Conservation (phyloP, 495 filamentous ascomycete species). For the Xylaria grammica region DNA sequence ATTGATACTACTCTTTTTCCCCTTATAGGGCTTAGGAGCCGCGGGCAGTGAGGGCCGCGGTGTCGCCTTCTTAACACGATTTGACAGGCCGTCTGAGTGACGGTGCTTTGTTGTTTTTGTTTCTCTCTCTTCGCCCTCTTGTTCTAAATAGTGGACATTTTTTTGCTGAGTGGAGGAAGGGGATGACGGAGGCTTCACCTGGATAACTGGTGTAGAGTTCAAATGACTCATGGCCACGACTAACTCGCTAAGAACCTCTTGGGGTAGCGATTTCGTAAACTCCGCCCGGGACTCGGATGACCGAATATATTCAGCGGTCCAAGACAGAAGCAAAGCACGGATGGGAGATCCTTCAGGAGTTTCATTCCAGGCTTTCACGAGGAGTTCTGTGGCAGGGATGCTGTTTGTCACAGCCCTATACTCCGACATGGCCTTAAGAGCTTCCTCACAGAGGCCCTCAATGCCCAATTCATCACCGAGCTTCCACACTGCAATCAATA, state of each 20-base stretch:
- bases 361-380: slow-evolving; percentile 60
- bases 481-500: slow-evolving; percentile 58
- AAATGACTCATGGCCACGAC: slow-evolving; percentile 61
- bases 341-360: slow-evolving; percentile 60
- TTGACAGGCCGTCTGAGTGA: slow-evolving; percentile 39
- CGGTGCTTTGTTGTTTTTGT: slow-evolving; percentile 43
- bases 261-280: slow-evolving; percentile 58
- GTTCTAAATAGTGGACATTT: slow-evolving; percentile 46
- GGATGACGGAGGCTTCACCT: slow-evolving; percentile 28
- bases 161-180: slow-evolving; percentile 33
- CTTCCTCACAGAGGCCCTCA: slow-evolving; percentile 56
- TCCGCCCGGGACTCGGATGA: slow-evolving; percentile 53
- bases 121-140: slow-evolving; percentile 37
- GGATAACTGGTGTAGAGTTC: slow-evolving; percentile 38
- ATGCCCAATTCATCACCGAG: slow-evolving; percentile 56
- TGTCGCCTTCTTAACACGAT: slow-evolving; percentile 36
- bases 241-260: slow-evolving; percentile 60
- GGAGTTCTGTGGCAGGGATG: slow-evolving; percentile 57
- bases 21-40: slow-evolving; percentile 36
- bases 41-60: slow-evolving; percentile 33
- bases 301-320: slow-evolving; percentile 62
- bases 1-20: slow-evolving; percentile 33
- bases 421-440: slow-evolving; percentile 58
- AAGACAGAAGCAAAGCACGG: slow-evolving; percentile 56
- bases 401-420: slow-evolving; percentile 50